phyloP scores from a whole-genome alignment of 768 basidiomycete species.

The Boletellus ananiceps region DNA sequence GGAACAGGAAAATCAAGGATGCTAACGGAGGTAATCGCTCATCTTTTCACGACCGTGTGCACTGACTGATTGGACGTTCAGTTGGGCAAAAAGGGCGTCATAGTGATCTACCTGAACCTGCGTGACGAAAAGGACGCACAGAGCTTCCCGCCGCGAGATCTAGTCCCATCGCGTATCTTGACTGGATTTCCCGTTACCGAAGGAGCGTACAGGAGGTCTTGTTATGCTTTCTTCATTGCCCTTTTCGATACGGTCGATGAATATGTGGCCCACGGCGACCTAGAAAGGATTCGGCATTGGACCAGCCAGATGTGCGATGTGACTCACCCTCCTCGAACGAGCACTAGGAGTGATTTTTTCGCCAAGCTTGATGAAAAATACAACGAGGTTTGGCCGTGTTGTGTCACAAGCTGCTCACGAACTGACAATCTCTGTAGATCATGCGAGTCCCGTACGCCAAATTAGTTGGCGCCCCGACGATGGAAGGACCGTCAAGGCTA shows the following conservation, averaged over 20 bases:
- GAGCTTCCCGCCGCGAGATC: not conserved
- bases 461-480: too few relatives aligned
- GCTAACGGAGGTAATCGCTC: not conserved
- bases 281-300: too few relatives aligned
- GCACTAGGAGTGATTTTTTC: not conserved
- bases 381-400: not conserved
- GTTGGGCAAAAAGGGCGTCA: not conserved
- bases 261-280: too few relatives aligned
- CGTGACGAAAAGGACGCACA: not conserved
- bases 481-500: not conserved
- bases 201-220: not conserved
- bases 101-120: not conserved
- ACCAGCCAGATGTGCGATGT: too few relatives aligned
- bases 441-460: too few relatives aligned
- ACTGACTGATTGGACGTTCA: not conserved
- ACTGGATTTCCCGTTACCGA: not conserved
- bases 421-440: not conserved
- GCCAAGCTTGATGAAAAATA: not conserved
- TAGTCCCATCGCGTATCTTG: not conserved
- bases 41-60: not conserved
- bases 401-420: too few relatives aligned
- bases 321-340: too few relatives aligned
- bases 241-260: not conserved
- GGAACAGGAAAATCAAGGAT: not conserved
- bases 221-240: slow-evolving; percentile 1